Evolutionary conservation across 2,329 filamentous ascomycete genomes (phyloP), one percentile per base, ranked within the genome.

Genomic region (Zasmidium citrigriseum): DNA sequence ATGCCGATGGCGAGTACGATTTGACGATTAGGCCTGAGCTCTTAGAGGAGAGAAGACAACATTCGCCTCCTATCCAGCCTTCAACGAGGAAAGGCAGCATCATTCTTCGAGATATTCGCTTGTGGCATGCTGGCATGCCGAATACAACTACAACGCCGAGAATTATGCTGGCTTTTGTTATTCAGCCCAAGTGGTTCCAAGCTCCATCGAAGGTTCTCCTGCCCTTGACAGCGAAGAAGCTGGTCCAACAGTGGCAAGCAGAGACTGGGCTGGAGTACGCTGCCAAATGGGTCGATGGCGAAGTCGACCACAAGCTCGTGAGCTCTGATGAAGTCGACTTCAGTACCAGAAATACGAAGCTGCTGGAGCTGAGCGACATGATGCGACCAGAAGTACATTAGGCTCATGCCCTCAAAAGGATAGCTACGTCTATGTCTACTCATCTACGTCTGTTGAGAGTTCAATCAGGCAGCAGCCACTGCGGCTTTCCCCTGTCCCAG

Each of bases 51-150:
- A 73, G 78, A 4, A 59, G 72, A 1, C 55, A 65, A 2, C 63
- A 73, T 1, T 70, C 77, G 5, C 75, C 78, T 4, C 82, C 82
- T 0, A 67, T 77, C 11, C 83, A 86, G 64, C 82, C 83, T 0
- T 55, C 71, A 2, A 77, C 85, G 0, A 75, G 75, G 34, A 84
- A 83, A 64, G 84, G 85, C 0, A 81, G 82, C 41, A 67, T 87
- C 21, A 76, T 87, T 34, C 67, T 88, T 25, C 77, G 86, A 1
- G 85, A 88, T 67, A 69, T 88, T 54, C 74, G 85, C 22, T 77
- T 86, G 4, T 88, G 85, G 85, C 85, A 88, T 68, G 84, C 83
- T 0, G 85, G 85, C 0, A 85, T 86, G 80, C 84, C 84, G 1
- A 87, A 88, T 63, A 65, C 70, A 45, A 81, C 79, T 1, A 69